phyloP scores from a whole-genome alignment of 352 stramenopile genomes.

The Aphanomyces invadans region DNA sequence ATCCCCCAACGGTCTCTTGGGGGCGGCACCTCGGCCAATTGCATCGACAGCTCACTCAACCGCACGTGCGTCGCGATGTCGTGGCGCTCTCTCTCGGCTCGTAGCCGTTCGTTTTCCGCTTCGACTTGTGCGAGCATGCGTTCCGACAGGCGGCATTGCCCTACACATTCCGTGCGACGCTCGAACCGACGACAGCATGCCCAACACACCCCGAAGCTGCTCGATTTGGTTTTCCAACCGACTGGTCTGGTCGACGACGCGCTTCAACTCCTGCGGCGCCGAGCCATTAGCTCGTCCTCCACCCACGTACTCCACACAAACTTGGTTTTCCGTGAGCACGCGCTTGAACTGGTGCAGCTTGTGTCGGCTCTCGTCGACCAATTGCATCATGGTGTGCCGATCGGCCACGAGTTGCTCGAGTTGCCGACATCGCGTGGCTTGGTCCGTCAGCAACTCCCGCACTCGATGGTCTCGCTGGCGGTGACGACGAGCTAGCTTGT shows the following conservation, averaged over 20 bases:
- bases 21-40: neutral
- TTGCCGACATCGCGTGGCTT: neutral
- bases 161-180: too few relatives aligned
- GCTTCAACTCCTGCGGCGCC: neutral
- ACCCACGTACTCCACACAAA: too few relatives aligned
- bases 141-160: neutral
- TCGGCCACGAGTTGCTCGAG: neutral
- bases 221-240: neutral
- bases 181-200: too few relatives aligned
- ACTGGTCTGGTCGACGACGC: neutral
- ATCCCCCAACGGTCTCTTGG: neutral
- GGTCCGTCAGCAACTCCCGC: neutral
- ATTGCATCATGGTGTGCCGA: neutral
- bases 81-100: neutral
- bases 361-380: neutral
- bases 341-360: neutral
- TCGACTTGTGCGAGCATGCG: neutral
- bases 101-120: neutral
- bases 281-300: too few relatives aligned
- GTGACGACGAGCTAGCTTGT: too few relatives aligned
- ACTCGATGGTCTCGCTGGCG: neutral
- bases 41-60: neutral
- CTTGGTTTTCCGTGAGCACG: neutral
- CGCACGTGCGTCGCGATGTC: neutral
- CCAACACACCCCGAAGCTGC: neutral